Evolutionary conservation across 1,284 basidiomycete species (phyloP), one percentile per base, ranked within the genome.

Genomic region (Moesziomyces sp.): DNA sequence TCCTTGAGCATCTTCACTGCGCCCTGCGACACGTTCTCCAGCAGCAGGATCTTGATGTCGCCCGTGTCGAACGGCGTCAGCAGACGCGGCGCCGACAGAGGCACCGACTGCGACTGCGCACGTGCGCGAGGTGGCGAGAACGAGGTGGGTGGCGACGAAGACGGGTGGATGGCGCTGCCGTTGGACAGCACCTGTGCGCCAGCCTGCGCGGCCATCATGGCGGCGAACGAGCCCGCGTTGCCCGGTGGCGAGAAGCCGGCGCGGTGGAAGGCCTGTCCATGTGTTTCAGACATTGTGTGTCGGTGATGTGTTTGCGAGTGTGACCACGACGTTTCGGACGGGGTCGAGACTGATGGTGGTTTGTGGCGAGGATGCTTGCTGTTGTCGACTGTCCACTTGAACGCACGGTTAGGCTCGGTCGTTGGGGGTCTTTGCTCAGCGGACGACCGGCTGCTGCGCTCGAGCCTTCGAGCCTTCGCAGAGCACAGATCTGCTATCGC

Each of bases 11-110:
- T 88, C 35, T 87, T 86, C 56, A 97, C 93, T 23, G 97, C 97
- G 44, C 94, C 92, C 83, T 91, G 88, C 85, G 91, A 94, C 87
- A 99, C 95, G 84, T 98, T 98, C 86, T 98, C 96, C 70, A 99
- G 88, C 53, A 99, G 86, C 59, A 99, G 88, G 52, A 98, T 88
- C 24, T 64, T 55, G 67, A 84, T 82, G 65, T 78, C 76, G 44
- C 78, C 78, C 11, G 63, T 72, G 69, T 82, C 78, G 44, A 83
- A 82, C 14, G 80, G 82, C 16, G 80, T 82, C 42, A 84, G 58
- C 16, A 81, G 51, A 56, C 79, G 67, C 14, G 82, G 80, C 44
- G 71, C 62, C 28, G 63, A 66, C 46, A 66, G 58, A 2, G 65
- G 63, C 5, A 67, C 68, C 48, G 63, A 70, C 40, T 58, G 49